phyloP scores from a whole-genome alignment of 306 rosid species.

The Prunus salicina region DNA sequence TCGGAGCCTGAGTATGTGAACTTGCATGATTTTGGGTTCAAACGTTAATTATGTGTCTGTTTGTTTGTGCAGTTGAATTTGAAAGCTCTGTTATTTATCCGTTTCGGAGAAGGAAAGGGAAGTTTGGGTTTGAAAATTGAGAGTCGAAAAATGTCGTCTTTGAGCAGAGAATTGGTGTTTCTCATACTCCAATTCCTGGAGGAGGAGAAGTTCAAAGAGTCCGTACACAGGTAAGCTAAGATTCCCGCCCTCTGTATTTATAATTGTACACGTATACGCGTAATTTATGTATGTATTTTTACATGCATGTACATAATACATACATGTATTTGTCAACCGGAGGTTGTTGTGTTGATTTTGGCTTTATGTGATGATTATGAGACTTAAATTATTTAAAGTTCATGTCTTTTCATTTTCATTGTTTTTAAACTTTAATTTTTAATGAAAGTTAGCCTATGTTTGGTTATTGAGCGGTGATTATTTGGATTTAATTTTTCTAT shows the following conservation, averaged over 20 bases:
- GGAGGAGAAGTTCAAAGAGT: constrained; percentile 72
- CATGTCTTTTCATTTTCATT: not conserved
- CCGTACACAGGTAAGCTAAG: constrained; percentile 63
- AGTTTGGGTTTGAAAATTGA: constrained; percentile 20
- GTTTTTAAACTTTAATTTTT: not conserved
- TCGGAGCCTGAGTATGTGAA: constrained; percentile 18
- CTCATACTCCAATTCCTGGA: constrained; percentile 86
- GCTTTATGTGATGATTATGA: not conserved
- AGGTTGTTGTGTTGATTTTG: not conserved
- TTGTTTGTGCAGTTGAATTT: constrained; percentile 24
- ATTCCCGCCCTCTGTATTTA: constrained; percentile 1
- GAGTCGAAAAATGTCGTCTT: constrained; percentile 50
- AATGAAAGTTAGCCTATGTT: not conserved
- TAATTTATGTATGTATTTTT: not conserved
- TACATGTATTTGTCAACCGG: not conserved
- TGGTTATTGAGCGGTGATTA: not conserved
- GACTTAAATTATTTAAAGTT: not conserved
- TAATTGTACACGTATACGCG: not conserved
- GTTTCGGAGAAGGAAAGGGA: not conserved
- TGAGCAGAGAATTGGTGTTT: constrained; percentile 86
- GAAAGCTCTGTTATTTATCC: constrained; percentile 11
- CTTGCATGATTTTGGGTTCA: constrained; percentile 14
- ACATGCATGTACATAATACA: not conserved
- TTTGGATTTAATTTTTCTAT: not conserved
- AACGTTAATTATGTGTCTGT: constrained; percentile 11